These are phyloP conservation scores for Aspergillus sp. DNA, from an alignment of 2,329 filamentous ascomycete species.

Conservation along the genomic window DNA sequence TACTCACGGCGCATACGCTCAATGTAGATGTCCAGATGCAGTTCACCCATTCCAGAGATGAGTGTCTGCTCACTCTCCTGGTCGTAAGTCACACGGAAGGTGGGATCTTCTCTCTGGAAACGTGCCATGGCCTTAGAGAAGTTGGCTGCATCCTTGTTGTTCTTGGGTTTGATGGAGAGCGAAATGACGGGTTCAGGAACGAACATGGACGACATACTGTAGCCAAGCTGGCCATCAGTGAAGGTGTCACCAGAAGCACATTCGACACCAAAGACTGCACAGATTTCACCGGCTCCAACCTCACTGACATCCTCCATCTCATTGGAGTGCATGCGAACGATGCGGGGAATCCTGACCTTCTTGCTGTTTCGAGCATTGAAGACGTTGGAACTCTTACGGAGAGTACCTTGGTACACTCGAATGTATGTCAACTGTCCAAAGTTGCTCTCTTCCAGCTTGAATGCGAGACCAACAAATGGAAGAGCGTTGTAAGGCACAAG, in stretches of 20 bases:
- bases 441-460: conserved; percentile 98
- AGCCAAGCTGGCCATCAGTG: conserved; percentile 86
- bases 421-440: conserved; percentile 98
- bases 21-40: conserved; percentile 95
- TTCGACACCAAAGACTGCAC: conserved; percentile 95
- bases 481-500: conserved; percentile 89
- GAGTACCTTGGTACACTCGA: conserved; percentile 89
- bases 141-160: conserved; percentile 83
- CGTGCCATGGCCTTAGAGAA: conserved; percentile 99
- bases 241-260: conserved; percentile 98
- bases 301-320: conserved; percentile 97
- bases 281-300: conserved; percentile 94
- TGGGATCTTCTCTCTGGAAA: conserved; percentile 97
- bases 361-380: conserved; percentile 93
- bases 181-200: conserved; percentile 98
- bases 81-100: conserved; percentile 92
- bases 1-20: conserved; percentile 97
- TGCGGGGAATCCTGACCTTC: conserved; percentile 93
- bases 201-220: conserved; percentile 95
- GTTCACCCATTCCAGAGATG: conserved; percentile 96
- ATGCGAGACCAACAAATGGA: conserved; percentile 91
- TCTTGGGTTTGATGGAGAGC: conserved; percentile 93
- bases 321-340: conserved; percentile 98
- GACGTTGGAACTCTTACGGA: conserved; percentile 83
- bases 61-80: conserved; percentile 92